phyloP scores from a whole-genome alignment of 495 filamentous ascomycete genomes.

The Talaromyces adpressus region DNA sequence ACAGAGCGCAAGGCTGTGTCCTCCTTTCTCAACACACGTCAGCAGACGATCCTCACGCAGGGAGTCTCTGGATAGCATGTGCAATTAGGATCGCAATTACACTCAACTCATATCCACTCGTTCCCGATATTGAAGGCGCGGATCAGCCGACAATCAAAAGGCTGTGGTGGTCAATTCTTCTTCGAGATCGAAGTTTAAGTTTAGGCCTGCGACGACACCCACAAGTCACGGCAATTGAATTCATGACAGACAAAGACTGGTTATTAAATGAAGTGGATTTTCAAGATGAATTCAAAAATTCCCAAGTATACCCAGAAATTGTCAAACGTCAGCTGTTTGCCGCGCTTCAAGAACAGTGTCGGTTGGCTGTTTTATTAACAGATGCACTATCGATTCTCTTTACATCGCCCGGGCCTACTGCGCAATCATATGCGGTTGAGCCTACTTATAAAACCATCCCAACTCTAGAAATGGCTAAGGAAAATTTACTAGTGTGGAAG shows the following conservation, averaged over 20 bases:
- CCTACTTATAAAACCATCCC: conserved; percentile 12
- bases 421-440: conserved; percentile 8
- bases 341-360: conserved; percentile 37
- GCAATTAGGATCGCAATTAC: conserved; percentile 42
- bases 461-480: conserved; percentile 13
- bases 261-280: conserved; percentile 32
- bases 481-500: conserved; percentile 19
- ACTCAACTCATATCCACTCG: conserved; percentile 27
- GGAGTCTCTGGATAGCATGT: conserved; percentile 38
- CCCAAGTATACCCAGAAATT: conserved; percentile 33
- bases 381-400: conserved; percentile 38
- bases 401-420: conserved; percentile 16
- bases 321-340: conserved; percentile 33
- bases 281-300: conserved; percentile 32
- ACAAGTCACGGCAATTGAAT: conserved; percentile 35
- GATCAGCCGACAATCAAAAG: conserved; percentile 28
- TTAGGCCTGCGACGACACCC: conserved; percentile 41
- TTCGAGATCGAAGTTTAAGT: conserved; percentile 42
- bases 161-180: conserved; percentile 44
- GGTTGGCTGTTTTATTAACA: conserved; percentile 38
- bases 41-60: conserved; percentile 29
- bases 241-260: conserved; percentile 26
- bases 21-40: conserved; percentile 36
- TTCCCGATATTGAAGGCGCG: conserved; percentile 8
- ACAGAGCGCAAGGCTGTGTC: conserved; percentile 35